Evolutionary conservation across 352 stramenopile genomes (phyloP).

Genomic region (Phytophthora colocasiae): DNA sequence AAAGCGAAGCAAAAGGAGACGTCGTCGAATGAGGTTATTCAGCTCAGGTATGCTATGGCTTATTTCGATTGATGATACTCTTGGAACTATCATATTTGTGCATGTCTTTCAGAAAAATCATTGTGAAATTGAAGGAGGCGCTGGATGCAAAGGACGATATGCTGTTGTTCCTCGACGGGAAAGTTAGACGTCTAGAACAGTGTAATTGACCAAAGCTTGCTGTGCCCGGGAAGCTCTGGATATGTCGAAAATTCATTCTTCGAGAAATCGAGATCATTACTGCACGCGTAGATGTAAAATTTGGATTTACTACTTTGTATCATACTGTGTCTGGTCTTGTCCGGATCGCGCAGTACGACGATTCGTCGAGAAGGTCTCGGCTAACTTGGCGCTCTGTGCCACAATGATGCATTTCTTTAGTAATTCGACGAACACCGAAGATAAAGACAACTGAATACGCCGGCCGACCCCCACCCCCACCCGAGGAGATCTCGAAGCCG

Average conservation of each 20-base stretch:
- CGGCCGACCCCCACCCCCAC: no score
- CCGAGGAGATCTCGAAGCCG: constrained; percentile 85
- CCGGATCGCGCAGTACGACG: no score
- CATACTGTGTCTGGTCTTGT: no score
- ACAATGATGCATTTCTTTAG: constrained; percentile 82
- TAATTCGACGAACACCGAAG: constrained; percentile 87
- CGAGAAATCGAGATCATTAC: no score
- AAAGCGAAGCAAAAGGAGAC: background rate
- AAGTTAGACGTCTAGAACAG: constrained; percentile 50
- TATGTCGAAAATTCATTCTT: no score
- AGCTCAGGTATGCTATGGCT: constrained; percentile 19
- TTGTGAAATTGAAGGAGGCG: constrained; percentile 59
- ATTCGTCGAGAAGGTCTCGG: no score
- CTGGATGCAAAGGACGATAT: constrained; percentile 73
- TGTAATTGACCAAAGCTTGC: background rate
- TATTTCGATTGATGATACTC: background rate
- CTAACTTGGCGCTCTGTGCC: no score
- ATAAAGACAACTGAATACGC: constrained; percentile 91
- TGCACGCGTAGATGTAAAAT: no score
- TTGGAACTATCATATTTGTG: background rate
- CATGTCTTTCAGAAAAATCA: constrained; percentile 45
- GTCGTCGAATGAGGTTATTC: constrained; percentile 9
- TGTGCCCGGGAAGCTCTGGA: no score
- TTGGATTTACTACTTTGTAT: no score
- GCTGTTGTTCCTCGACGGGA: constrained; percentile 60